A percentile compares a stretch with the other conserved stretches of the same genome.
phyloP scores from a whole-genome alignment of 192 early-diverging fungal genomes.

The Podila minutissima region DNA sequence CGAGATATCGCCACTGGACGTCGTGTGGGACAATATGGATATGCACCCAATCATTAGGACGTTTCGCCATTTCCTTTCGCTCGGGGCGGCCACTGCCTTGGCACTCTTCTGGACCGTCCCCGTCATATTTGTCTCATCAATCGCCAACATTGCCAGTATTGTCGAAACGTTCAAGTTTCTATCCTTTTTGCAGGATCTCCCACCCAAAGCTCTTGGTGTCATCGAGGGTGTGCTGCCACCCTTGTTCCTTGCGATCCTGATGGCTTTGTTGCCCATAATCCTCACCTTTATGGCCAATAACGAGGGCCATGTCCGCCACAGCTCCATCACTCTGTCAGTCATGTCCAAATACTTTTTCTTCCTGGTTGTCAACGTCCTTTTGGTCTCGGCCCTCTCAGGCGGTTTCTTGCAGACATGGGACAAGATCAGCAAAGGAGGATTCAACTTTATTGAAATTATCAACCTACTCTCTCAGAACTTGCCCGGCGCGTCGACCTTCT shows the following conservation, averaged over 20 bases:
- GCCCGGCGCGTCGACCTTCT: slow-evolving; percentile 82
- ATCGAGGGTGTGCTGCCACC: slow-evolving; percentile 84
- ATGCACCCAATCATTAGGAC: slow-evolving; percentile 61
- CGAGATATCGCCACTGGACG: slow-evolving; percentile 74
- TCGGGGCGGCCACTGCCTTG: slow-evolving; percentile 62
- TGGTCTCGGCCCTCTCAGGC: slow-evolving; percentile 78
- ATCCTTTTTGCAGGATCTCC: slow-evolving; percentile 35
- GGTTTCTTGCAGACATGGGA: slow-evolving; percentile 59
- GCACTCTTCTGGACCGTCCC: slow-evolving; percentile 80
- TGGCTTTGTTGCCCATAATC: slow-evolving; percentile 71
- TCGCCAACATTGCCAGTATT: slow-evolving; percentile 61
- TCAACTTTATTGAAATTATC: slow-evolving; percentile 57
- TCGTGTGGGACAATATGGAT: slow-evolving; percentile 86
- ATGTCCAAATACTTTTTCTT: slow-evolving; percentile 83
- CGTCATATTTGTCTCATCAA: slow-evolving; percentile 55
- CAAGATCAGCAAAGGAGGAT: slow-evolving; percentile 26
- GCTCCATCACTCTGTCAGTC: slow-evolving; percentile 69
- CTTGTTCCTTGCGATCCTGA: slow-evolving; percentile 71
- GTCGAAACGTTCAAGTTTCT: slow-evolving; percentile 52
- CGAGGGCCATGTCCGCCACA: slow-evolving; percentile 53
- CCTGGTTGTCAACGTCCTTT: slow-evolving; percentile 82
- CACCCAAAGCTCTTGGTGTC: slow-evolving; percentile 38
- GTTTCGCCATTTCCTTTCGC: slow-evolving; percentile 64
- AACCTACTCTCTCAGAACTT: slow-evolving; percentile 66
- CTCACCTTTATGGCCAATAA: slow-evolving; percentile 60